Evolutionary conservation across 2,329 filamentous ascomycete species (phyloP), one percentile per base, ranked within the genome.

Genomic region (Xylaria digitata): DNA sequence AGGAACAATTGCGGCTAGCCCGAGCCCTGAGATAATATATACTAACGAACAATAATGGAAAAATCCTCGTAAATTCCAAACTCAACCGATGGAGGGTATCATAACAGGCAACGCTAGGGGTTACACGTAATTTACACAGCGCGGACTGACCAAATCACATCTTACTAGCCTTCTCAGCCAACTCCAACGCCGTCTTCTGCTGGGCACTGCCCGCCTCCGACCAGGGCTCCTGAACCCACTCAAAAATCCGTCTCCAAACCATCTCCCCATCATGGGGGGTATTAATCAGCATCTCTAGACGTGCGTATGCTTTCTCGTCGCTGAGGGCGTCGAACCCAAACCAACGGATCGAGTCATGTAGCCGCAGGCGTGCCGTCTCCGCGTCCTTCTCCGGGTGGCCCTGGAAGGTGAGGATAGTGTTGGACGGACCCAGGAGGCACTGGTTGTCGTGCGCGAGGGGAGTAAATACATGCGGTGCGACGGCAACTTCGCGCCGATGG

Each of bases 331-430:
- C 77, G 37, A 78, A 75, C 2, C 78, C 77, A 67, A 77, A 81
- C 79, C 81, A 82, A 4, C 76, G 70, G 40, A 72, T 66, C 1
- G 78, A 69, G 61, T 81, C 77, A 63, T 77, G 68, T 53, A 83
- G 70, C 65, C 81, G 70, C 54, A 78, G 73, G 61, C 77, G 79
- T 3, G 81, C 81, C 19, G 81, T 77, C 42, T 74, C 74, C 6
- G 74, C 75, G 60, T 81, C 79, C 71, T 83, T 80, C 70, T 83
- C 81, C 0, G 81, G 82, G 63, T 83, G 82, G 0, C 80, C 81
- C 67, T 84, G 82, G 49, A 83, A 81, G 0, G 81, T 81, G 45
- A 83, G 71, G 53, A 83, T 77, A 3, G 75, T 78, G 60, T 80
- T 80, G 61, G 72, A 74, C 59, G 78, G 73, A 56, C 78, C 80